phyloP scores from a whole-genome alignment of 2,329 filamentous ascomycete genomes.

The Clarireedia homoeocarpa region DNA sequence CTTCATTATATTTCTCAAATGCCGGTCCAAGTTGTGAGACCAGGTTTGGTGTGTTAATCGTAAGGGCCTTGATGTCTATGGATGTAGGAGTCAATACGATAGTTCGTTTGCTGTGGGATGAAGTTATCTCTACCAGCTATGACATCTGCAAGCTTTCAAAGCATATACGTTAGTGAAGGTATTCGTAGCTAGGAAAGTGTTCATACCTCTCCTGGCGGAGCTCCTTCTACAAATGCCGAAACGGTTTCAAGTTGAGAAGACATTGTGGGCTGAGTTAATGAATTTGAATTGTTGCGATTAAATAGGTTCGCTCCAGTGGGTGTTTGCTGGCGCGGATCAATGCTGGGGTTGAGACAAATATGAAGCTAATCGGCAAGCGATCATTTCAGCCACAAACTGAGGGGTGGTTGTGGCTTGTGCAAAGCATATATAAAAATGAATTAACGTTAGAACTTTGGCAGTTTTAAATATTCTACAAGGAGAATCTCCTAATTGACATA shows the following conservation, averaged over 20 bases:
- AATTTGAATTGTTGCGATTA: not conserved
- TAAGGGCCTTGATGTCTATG: slow-evolving; percentile 83
- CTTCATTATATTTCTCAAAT: slow-evolving; percentile 92
- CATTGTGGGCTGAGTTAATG: slow-evolving; percentile 15
- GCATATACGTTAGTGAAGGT: slow-evolving; percentile 16
- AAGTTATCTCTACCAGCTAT: slow-evolving; percentile 59
- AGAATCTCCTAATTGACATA: too few species aligned
- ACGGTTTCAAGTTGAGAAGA: slow-evolving; percentile 47
- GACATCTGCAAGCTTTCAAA: slow-evolving; percentile 72
- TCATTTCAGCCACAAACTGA: not conserved
- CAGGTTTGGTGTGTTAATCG: slow-evolving; percentile 59
- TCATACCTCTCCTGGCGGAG: slow-evolving; percentile 88
- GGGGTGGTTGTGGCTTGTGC: not conserved
- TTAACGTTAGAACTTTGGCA: too few species aligned
- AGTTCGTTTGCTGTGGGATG: not conserved
- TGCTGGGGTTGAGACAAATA: slow-evolving; percentile 2
- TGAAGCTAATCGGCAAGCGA: slow-evolving; percentile 1
- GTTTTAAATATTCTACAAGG: too few species aligned
- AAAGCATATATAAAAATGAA: not conserved
- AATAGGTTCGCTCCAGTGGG: not conserved
- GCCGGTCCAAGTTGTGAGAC: slow-evolving; percentile 70
- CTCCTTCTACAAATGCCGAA: slow-evolving; percentile 85
- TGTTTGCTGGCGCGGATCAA: slow-evolving; percentile 5
- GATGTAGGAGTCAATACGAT: not conserved
- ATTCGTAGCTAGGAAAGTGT: not conserved